Conservation (phyloP, 768 basidiomycete genomes). For the Kwoniella bestiolae region DNA sequence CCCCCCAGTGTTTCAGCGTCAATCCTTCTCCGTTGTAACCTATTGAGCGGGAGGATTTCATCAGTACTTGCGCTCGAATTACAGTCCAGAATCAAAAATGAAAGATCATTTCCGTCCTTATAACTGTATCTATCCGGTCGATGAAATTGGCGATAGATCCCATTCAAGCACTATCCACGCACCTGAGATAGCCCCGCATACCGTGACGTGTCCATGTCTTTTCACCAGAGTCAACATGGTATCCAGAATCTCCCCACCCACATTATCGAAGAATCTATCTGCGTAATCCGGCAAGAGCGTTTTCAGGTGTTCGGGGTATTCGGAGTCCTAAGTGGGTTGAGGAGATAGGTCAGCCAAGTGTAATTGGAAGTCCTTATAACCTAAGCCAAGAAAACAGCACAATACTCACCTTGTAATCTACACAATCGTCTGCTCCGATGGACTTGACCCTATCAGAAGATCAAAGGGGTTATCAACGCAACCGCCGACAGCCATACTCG, state of each 20-base stretch:
- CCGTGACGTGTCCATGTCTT: conserved; percentile 18
- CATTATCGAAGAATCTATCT: conserved; percentile 33
- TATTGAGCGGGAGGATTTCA: background rate
- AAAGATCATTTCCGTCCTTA: too few relatives aligned
- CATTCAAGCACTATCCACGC: conserved; percentile 10
- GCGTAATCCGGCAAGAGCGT: conserved; percentile 14
- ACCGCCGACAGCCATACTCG: too few relatives aligned
- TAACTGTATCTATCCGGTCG: too few relatives aligned
- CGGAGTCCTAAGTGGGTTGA: too few relatives aligned
- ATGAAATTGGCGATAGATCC: too few relatives aligned
- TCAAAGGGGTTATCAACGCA: too few relatives aligned
- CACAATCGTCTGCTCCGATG: conserved; percentile 54
- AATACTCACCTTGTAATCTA: conserved; percentile 52
- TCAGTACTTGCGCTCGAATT: too few relatives aligned
- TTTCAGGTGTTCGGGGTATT: conserved; percentile 34
- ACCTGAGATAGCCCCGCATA: conserved; percentile 24
- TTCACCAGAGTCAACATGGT: conserved; percentile 26
- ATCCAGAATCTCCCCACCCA: conserved; percentile 34
- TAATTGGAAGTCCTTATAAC: too few relatives aligned
- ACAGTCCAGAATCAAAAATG: too few relatives aligned
- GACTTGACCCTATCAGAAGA: conserved; percentile 49
- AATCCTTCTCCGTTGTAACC: conserved; percentile 14
- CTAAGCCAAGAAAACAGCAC: background rate
- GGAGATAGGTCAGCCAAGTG: too few relatives aligned
- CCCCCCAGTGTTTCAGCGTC: conserved; percentile 26